phyloP scores from a whole-genome alignment of 2,329 filamentous ascomycete genomes.

The Davidsoniella virescens region DNA sequence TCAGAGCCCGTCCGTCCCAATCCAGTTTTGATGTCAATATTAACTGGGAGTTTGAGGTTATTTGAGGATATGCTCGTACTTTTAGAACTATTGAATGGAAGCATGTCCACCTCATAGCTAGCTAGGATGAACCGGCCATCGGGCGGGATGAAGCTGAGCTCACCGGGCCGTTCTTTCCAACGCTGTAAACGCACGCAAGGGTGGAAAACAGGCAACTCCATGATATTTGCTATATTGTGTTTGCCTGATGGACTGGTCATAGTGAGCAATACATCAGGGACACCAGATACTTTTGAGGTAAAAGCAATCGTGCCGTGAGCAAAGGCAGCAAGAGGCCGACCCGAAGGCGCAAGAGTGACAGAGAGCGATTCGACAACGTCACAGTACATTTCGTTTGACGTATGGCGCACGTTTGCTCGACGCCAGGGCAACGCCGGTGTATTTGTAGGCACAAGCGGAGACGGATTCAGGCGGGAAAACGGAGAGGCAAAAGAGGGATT shows the following conservation, averaged over 20 bases:
- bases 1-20: conserved; percentile 62
- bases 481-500: conserved; percentile 25
- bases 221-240: conserved; percentile 53
- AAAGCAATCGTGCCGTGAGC: conserved; percentile 89
- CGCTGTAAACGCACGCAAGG: conserved; percentile 81
- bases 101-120: conserved; percentile 82
- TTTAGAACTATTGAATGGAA: conserved; percentile 51
- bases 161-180: conserved; percentile 78
- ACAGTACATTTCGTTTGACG: conserved; percentile 92
- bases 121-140: conserved; percentile 88
- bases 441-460: conserved; percentile 24
- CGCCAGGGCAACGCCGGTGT: conserved; percentile 64
- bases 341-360: conserved; percentile 80
- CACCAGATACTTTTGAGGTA: conserved; percentile 83
- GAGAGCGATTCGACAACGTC: conserved; percentile 83
- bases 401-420: conserved; percentile 80
- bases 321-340: conserved; percentile 69
- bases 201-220: conserved; percentile 88
- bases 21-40: conserved; percentile 64
- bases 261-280: conserved; percentile 74
- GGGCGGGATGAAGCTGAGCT: conserved; percentile 89
- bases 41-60: conserved; percentile 65
- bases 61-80: conserved; percentile 38
- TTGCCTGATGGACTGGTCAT: conserved; percentile 70
- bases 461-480: conserved; percentile 22